These are phyloP conservation scores for Picocystis salinarum DNA, from an alignment of 139 green algal species.

Conservation along the genomic window DNA sequence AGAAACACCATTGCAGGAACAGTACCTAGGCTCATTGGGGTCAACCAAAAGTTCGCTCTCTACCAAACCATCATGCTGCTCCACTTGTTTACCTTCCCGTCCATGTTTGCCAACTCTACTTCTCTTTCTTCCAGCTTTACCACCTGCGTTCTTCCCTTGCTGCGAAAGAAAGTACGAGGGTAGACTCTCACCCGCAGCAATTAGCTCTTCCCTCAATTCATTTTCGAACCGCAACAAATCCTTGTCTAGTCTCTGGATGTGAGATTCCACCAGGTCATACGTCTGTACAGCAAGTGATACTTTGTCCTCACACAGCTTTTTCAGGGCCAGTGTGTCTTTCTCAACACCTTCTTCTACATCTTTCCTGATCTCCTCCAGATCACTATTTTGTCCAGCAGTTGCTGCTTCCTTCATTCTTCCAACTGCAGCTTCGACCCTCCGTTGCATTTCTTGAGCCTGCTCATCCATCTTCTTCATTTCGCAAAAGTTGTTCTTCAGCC, in stretches of 20 bases:
- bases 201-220: constrained; percentile 34
- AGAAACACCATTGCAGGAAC: constrained; percentile 50
- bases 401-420: too few species aligned
- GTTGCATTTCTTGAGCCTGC: too few species aligned
- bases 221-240: constrained; percentile 35
- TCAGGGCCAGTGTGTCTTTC: too few species aligned
- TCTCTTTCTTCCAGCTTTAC: constrained; percentile 11
- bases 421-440: too few species aligned
- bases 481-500: too few species aligned
- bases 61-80: constrained; percentile 4
- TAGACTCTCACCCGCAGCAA: not conserved
- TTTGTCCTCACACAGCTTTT: too few species aligned
- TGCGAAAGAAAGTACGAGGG: not conserved
- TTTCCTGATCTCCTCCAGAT: too few species aligned
- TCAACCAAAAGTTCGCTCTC: constrained; percentile 16
- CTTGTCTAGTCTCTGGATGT: constrained; percentile 49
- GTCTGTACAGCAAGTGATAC: constrained; percentile 16
- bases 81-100: constrained; percentile 6
- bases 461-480: too few species aligned
- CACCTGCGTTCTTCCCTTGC: constrained; percentile 9
- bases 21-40: constrained; percentile 54
- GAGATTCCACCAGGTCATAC: constrained; percentile 62
- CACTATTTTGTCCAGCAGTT: too few species aligned
- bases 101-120: constrained; percentile 4
- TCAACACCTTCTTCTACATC: too few species aligned